Evolutionary conservation across 2,329 filamentous ascomycete species (phyloP).

Genomic region (Coniochaeta sp.): DNA sequence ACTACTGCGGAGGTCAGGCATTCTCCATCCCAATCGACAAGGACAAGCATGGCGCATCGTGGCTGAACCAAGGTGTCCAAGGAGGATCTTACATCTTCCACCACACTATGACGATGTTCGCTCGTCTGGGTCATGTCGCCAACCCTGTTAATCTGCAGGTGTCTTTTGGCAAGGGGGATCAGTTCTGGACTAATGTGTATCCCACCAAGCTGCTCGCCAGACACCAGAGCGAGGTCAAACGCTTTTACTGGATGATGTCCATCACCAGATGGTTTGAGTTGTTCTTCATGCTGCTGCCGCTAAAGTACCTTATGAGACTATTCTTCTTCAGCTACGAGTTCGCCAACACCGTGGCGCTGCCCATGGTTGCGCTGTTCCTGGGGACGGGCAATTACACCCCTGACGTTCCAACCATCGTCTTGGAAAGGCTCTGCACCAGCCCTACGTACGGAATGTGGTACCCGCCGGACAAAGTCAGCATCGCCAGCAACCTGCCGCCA

Average conservation of each 20-base stretch:
- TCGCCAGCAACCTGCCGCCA: conserved; percentile 51
- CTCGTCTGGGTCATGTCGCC: conserved; percentile 39
- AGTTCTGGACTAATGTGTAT: conserved; percentile 61
- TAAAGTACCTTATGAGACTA: conserved; percentile 57
- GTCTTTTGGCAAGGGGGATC: conserved; percentile 53
- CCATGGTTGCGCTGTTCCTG: conserved; percentile 65
- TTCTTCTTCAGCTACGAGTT: conserved; percentile 66
- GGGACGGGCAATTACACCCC: conserved; percentile 70
- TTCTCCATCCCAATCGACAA: conserved; percentile 55
- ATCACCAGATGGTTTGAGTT: conserved; percentile 53
- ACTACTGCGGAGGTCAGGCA: conserved; percentile 55
- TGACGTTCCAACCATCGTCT: conserved; percentile 60
- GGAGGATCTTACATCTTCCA: conserved; percentile 58
- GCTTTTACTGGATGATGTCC: conserved; percentile 47
- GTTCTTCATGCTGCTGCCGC: conserved; percentile 51
- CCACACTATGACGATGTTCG: conserved; percentile 59
- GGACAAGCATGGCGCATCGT: conserved; percentile 48
- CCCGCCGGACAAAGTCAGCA: conserved; percentile 35
- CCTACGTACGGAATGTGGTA: conserved; percentile 56
- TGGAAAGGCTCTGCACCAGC: conserved; percentile 52
- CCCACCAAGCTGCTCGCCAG: conserved; percentile 49
- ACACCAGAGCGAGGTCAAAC: conserved; percentile 47
- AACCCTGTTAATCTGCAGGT: conserved; percentile 54
- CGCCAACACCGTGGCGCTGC: conserved; percentile 61
- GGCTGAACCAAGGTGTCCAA: conserved; percentile 58